These are phyloP conservation scores for Petunia axillaris DNA, from an alignment of 257 asterid species.

Conservation along the genomic window DNA sequence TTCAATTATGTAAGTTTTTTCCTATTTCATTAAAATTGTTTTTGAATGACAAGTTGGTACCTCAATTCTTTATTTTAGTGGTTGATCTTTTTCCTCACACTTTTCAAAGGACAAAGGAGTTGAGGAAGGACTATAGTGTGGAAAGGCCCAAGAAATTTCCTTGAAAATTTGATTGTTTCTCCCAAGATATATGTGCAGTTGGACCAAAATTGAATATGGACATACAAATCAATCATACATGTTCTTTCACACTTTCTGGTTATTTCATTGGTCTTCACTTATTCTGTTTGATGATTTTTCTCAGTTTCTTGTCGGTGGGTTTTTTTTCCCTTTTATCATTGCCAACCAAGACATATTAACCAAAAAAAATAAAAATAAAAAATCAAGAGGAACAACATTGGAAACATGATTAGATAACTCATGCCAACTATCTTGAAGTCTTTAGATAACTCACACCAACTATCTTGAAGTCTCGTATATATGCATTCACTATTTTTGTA, in stretches of 20 bases:
- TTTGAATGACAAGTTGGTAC: neutral
- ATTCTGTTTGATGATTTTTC: neutral
- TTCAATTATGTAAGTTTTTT: no score
- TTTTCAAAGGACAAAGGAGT: neutral
- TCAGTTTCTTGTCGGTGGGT: neutral
- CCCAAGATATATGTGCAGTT: neutral
- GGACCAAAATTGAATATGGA: neutral
- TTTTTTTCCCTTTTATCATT: neutral
- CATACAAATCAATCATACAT: neutral
- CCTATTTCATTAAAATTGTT: neutral
- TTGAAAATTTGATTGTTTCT: neutral
- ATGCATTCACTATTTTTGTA: no score
- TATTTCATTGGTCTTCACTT: neutral
- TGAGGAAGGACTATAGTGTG: neutral
- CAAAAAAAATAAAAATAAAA: neutral
- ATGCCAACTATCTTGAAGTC: no score
- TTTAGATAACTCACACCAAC: no score
- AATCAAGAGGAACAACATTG: neutral
- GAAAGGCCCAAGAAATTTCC: neutral
- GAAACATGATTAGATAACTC: no score
- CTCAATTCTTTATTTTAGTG: neutral
- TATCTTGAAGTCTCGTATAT: no score
- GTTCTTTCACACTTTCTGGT: neutral
- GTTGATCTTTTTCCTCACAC: neutral
- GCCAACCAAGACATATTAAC: neutral